These are phyloP conservation scores for Chondrus crispus DNA, from an alignment of 23 red algal genomes.

Conservation along the genomic window DNA sequence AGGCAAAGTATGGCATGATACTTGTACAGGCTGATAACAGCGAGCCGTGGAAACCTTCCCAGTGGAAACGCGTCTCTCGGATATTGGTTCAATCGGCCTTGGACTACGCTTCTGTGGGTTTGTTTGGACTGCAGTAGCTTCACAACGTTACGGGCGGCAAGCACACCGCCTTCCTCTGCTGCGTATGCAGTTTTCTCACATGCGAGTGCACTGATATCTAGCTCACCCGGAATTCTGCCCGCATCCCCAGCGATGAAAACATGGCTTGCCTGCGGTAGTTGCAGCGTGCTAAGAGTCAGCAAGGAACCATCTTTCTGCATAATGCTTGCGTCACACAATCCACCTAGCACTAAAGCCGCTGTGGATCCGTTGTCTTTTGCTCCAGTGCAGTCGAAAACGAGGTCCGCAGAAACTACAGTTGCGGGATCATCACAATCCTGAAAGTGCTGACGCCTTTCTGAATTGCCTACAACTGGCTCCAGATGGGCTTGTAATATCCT, in stretches of 20 bases:
- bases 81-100: not conserved
- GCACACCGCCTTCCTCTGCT: conserved; percentile 35
- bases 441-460: not conserved
- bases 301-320: conserved; percentile 12
- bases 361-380: conserved; percentile 34
- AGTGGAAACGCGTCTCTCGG: conserved; percentile 32
- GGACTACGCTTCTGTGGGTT: not conserved
- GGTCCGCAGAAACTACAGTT: not conserved
- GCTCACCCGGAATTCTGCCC: not conserved
- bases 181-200: conserved; percentile 55
- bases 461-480: not conserved
- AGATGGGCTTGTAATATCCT: not conserved
- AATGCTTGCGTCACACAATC: not conserved
- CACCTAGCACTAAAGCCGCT: conserved; percentile 18
- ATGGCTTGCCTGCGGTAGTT: conserved; percentile 7
- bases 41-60: conserved; percentile 40
- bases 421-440: not conserved
- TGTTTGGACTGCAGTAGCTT: conserved; percentile 12
- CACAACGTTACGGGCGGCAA: conserved; percentile 39
- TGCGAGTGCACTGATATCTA: conserved; percentile 4
- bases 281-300: conserved; percentile 3
- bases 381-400: conserved; percentile 53
- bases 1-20: conserved; percentile 50
- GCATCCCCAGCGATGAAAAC: conserved; percentile 65
- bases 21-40: conserved; percentile 58